These are phyloP conservation scores for Corrigiola litoralis DNA, from an alignment of 179 eudicot genomes.

Conservation along the genomic window DNA sequence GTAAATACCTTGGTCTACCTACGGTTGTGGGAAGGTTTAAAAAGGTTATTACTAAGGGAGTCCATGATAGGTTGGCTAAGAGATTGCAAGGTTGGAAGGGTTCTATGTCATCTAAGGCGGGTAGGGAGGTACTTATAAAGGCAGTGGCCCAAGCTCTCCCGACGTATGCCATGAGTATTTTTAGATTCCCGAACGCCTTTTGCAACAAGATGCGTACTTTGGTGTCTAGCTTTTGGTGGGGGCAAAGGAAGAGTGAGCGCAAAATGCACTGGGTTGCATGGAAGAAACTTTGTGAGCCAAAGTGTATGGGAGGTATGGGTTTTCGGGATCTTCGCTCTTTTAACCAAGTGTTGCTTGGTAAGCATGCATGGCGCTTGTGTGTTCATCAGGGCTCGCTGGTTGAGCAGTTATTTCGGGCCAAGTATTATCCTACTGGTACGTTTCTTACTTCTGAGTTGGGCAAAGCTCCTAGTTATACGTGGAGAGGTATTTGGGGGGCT, in stretches of 20 bases:
- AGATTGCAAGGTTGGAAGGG: not conserved
- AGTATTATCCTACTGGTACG: not conserved
- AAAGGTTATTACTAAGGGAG: not conserved
- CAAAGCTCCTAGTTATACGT: not conserved
- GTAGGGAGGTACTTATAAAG: not conserved
- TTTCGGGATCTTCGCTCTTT: not conserved
- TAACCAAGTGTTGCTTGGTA: not conserved
- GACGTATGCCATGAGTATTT: not conserved
- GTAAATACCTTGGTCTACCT: not conserved
- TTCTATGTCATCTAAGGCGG: not conserved
- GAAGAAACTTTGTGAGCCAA: not conserved
- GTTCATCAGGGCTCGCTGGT: too few relatives aligned
- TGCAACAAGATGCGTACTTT: not conserved
- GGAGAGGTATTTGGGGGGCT: not conserved
- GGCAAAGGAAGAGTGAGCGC: not conserved
- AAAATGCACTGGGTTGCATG: not conserved
- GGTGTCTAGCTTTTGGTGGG: not conserved
- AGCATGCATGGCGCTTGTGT: not conserved
- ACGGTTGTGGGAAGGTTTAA: not conserved
- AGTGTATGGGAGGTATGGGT: not conserved
- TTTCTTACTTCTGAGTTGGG: not conserved
- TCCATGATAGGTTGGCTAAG: not conserved
- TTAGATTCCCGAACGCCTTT: not conserved
- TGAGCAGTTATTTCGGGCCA: not conserved
- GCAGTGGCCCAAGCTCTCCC: not conserved